phyloP scores from a whole-genome alignment of 2,329 filamentous ascomycete species.

The Fusarium mexicanum region DNA sequence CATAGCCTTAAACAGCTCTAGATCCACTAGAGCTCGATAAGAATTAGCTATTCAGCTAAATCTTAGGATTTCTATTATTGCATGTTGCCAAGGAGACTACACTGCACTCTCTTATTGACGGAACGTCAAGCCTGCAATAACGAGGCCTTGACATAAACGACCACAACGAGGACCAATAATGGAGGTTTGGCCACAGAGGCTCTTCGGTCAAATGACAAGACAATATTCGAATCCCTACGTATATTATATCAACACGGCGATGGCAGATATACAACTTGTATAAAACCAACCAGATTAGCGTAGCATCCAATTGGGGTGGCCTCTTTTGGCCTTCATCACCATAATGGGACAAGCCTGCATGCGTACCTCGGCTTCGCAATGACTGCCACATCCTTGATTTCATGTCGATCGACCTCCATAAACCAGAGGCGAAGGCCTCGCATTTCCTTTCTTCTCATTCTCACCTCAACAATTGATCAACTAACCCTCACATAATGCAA shows the following conservation, averaged over 20 bases:
- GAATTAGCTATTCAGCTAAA: background rate
- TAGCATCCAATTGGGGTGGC: conserved; percentile 4
- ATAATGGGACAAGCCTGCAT: conserved; percentile 6
- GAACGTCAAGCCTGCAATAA: background rate
- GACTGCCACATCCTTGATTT: conserved; percentile 8
- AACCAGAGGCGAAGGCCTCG: background rate
- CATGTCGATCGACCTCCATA: conserved; percentile 2
- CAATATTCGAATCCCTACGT: background rate
- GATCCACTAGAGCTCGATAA: background rate
- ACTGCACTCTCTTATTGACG: background rate
- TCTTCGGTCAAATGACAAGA: background rate
- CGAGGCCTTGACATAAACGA: background rate
- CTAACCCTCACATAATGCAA: conserved; percentile 15
- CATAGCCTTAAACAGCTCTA: background rate
- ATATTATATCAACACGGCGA: background rate
- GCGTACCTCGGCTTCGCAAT: conserved; percentile 28
- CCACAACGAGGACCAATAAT: background rate
- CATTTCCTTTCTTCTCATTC: background rate
- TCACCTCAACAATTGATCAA: background rate
- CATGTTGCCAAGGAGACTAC: background rate
- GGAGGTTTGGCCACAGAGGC: background rate
- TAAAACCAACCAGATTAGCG: background rate
- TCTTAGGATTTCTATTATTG: background rate
- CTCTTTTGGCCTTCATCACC: conserved; percentile 1
- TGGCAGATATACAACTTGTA: background rate